Percentiles rank a stretch among this genome's conserved stretches.
These are phyloP conservation scores for Cryptococcus neoformans DNA, from an alignment of 1,284 basidiomycete species.

Conservation along the genomic window DNA sequence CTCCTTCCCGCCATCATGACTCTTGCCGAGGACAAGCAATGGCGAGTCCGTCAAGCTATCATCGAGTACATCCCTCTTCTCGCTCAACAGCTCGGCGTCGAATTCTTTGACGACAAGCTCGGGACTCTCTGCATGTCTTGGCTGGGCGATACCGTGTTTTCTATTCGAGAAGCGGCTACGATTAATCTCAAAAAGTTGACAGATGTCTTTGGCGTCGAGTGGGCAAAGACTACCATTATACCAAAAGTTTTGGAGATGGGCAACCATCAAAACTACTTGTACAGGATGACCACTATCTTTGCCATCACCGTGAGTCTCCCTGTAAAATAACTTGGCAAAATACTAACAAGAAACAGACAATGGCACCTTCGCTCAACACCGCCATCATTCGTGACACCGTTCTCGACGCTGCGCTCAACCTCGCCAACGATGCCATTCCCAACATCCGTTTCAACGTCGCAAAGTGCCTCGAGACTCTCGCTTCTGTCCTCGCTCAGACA, in stretches of 20 bases:
- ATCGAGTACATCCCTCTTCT: constrained; percentile 98
- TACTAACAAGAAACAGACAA: constrained; percentile 62
- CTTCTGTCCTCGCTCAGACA: constrained; percentile 62
- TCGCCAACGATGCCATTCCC: constrained; percentile 90
- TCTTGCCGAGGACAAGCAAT: constrained; percentile 98
- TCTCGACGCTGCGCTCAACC: constrained; percentile 76
- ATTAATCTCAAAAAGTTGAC: constrained; percentile 96
- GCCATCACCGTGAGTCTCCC: constrained; percentile 80
- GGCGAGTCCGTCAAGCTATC: constrained; percentile 99
- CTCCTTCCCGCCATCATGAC: constrained; percentile 97
- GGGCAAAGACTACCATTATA: constrained; percentile 92
- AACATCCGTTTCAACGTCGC: constrained; percentile 99
- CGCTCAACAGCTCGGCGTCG: constrained; percentile 92
- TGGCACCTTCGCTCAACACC: constrained; percentile 85
- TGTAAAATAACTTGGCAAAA: background rate
- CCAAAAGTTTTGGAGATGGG: constrained; percentile 99
- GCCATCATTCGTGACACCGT: constrained; percentile 84
- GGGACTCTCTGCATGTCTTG: constrained; percentile 98
- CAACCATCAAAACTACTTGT: constrained; percentile 94
- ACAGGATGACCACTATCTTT: constrained; percentile 98
- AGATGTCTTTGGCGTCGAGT: constrained; percentile 98
- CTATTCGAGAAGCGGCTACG: constrained; percentile 96
- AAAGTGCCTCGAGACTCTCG: constrained; percentile 86
- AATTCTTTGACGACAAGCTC: constrained; percentile 98
- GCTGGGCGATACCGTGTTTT: constrained; percentile 98